Percentiles rank a stretch among this genome's conserved stretches.
Conservation (phyloP, 371 early-diverging fungal species). For the Mortierella sp. region DNA sequence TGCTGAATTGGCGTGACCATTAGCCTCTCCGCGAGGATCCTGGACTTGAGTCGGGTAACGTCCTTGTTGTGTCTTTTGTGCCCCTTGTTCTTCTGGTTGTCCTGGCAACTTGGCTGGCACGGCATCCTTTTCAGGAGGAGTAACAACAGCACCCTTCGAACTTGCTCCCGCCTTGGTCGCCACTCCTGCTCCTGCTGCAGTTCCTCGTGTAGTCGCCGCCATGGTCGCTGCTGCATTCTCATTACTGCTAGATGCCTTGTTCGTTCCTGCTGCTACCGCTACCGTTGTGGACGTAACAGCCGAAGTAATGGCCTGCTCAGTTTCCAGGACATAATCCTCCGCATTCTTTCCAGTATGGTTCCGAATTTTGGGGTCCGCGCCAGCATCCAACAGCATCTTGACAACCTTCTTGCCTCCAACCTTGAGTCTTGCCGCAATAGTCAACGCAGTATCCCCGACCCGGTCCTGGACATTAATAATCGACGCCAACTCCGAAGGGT, state of each 20-base stretch:
- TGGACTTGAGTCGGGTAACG: neutral
- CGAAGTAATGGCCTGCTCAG: conserved; percentile 34
- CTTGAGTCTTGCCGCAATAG: conserved; percentile 83
- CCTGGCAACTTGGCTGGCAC: neutral
- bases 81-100: neutral
- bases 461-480: conserved; percentile 88
- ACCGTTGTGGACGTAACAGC: neutral
- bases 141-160: neutral
- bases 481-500: conserved; percentile 71
- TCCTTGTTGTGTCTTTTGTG: neutral
- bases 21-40: neutral
- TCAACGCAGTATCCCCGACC: conserved; percentile 93
- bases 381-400: conserved; percentile 83
- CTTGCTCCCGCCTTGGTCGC: neutral
- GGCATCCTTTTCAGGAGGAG: neutral
- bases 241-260: neutral
- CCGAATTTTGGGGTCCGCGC: conserved; percentile 81
- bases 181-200: neutral
- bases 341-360: conserved; percentile 83
- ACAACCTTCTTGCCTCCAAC: conserved; percentile 82
- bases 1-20: neutral
- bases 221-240: neutral
- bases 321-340: conserved; percentile 67
- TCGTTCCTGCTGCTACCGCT: neutral
- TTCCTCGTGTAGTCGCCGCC: neutral